Evolutionary conservation across 73 alveolate genomes (phyloP).

Genomic region (Paraurostyla sp.): DNA sequence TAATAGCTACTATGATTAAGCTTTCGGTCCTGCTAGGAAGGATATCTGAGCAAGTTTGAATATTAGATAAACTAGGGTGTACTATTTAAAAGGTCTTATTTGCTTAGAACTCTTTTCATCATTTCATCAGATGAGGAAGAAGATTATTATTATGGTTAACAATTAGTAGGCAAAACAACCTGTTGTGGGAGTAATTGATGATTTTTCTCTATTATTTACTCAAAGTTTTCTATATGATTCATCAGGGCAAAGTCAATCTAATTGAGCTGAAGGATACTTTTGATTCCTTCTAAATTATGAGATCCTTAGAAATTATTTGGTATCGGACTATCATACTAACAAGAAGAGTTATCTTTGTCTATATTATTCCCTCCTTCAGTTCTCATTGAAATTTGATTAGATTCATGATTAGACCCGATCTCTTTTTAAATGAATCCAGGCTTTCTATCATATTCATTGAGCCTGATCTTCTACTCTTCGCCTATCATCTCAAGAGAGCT

Average conservation of each 20-base stretch:
- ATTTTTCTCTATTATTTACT: background rate
- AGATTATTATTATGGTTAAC: background rate
- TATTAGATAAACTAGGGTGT: background rate
- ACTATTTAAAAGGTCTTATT: background rate
- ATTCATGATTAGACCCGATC: background rate
- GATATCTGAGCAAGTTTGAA: background rate
- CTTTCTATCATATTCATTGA: no score
- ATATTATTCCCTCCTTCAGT: background rate
- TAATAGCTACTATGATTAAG: slow-evolving; percentile 9
- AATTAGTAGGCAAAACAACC: background rate
- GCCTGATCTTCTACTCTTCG: no score
- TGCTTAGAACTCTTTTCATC: background rate
- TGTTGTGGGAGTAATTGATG: background rate
- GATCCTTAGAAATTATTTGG: slow-evolving; percentile 29
- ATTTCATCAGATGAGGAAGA: background rate
- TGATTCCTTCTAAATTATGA: background rate
- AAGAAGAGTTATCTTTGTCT: slow-evolving; percentile 22
- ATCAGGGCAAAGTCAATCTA: background rate
- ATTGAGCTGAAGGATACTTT: background rate
- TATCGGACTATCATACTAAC: slow-evolving; percentile 36
- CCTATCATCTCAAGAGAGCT: no score
- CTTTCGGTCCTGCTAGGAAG: slow-evolving; percentile 13
- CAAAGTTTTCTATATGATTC: background rate
- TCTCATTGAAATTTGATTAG: slow-evolving; percentile 15
- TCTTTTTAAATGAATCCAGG: background rate